Percentiles rank a stretch among this genome's conserved stretches.
phyloP scores from a whole-genome alignment of 2,329 filamentous ascomycete species.

The Neurospora crassa region DNA sequence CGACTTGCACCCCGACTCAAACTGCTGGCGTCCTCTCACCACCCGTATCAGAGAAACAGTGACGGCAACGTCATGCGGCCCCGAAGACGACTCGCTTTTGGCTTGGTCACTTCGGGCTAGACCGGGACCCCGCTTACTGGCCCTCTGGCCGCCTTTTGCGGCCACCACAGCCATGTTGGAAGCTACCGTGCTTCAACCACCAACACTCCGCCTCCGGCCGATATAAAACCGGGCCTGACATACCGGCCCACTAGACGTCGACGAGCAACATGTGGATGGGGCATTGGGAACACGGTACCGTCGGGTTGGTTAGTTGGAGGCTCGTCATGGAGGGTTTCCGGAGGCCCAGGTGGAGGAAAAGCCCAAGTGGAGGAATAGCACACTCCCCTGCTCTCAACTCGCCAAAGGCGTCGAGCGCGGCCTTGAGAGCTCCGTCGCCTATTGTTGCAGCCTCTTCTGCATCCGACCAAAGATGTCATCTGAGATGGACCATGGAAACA shows the following conservation, averaged over 20 bases:
- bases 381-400: background rate
- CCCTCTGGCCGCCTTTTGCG: background rate
- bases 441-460: background rate
- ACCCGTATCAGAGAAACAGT: background rate
- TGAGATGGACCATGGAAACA: background rate
- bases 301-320: background rate
- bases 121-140: background rate
- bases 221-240: background rate
- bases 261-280: background rate
- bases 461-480: background rate
- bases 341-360: background rate
- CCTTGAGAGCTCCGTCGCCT: background rate
- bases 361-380: background rate
- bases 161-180: background rate
- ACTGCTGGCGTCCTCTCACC: background rate
- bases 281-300: background rate
- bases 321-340: background rate
- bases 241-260: background rate
- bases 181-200: background rate
- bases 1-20: background rate
- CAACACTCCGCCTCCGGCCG: background rate
- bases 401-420: background rate
- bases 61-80: background rate
- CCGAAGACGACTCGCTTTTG: background rate
- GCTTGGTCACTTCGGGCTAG: background rate